Conservation (phyloP, 495 filamentous ascomycete genomes). For the Durotheca rogersii region DNA sequence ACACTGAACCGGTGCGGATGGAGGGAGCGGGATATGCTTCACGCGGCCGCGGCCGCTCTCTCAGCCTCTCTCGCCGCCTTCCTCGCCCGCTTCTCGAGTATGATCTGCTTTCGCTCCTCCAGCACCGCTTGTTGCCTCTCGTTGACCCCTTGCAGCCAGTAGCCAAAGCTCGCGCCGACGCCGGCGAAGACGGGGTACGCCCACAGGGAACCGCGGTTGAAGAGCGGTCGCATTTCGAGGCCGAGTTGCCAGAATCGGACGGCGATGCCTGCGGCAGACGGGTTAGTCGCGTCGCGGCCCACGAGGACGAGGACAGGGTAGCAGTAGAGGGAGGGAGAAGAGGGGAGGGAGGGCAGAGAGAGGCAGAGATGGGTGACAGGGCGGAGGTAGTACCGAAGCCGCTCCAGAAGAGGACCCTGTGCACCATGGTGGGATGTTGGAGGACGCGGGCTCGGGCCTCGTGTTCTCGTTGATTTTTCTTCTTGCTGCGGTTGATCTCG, state of each 20-base stretch:
- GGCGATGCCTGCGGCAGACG: conserved; percentile 65
- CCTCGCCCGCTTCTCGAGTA: conserved; percentile 87
- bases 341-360: too few relatives aligned
- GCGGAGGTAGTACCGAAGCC: conserved; percentile 76
- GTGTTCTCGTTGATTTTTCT: too few relatives aligned
- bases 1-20: conserved; percentile 17
- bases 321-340: too few relatives aligned
- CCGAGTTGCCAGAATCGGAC: conserved; percentile 94
- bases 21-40: conserved; percentile 1
- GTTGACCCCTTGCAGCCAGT: conserved; percentile 90
- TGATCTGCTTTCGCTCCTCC: conserved; percentile 66
- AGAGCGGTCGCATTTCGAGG: conserved; percentile 95
- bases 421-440: conserved; percentile 52
- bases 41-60: conserved; percentile 34
- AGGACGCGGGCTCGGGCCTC: too few relatives aligned
- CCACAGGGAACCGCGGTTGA: conserved; percentile 74
- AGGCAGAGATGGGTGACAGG: conserved; percentile 15
- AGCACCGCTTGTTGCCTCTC: conserved; percentile 72
- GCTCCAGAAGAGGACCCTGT: conserved; percentile 91
- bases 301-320: conserved; percentile 9
- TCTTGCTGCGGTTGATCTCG: conserved; percentile 15
- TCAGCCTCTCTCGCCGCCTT: conserved; percentile 61
- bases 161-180: conserved; percentile 87
- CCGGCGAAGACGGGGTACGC: conserved; percentile 88
- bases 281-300: conserved; percentile 10